Evolutionary conservation across 148 eudicot genomes (phyloP).

Genomic region (Linanthus parryae): DNA sequence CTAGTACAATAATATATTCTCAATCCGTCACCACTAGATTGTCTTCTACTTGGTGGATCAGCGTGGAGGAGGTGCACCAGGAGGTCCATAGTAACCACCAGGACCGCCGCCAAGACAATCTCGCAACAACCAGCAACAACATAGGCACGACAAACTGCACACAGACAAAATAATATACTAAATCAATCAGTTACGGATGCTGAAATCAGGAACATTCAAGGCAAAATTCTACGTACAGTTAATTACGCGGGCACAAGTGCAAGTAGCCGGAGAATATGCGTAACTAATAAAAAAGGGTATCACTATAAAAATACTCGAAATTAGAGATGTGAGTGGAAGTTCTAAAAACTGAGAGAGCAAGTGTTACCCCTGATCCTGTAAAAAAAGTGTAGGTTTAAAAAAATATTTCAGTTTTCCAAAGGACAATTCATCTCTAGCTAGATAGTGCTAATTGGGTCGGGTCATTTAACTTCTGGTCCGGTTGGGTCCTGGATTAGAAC

Average conservation of each 20-base stretch:
- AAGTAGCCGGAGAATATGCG: background rate
- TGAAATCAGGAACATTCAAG: background rate
- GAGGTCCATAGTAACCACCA: conserved; percentile 3
- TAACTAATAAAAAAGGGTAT: background rate
- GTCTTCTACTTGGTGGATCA: too few species aligned
- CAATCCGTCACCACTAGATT: too few species aligned
- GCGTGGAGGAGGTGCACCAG: background rate
- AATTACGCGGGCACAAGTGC: too few species aligned
- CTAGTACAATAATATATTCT: too few species aligned
- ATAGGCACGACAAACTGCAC: conserved; percentile 9
- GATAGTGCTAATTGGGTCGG: background rate
- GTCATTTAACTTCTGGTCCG: too few species aligned
- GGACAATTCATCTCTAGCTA: background rate
- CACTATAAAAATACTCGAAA: background rate
- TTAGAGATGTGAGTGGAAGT: background rate
- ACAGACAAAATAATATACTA: background rate
- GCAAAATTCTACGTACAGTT: too few species aligned
- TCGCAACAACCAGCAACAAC: conserved; percentile 10
- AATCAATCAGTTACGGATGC: background rate
- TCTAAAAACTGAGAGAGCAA: background rate
- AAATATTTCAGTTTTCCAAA: background rate
- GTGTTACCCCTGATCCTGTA: background rate
- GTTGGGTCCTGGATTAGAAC: too few species aligned
- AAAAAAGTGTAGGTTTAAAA: background rate
- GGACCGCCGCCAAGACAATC: conserved; percentile 9